phyloP scores from a whole-genome alignment of 2,329 filamentous ascomycete genomes.

The Mycosphaerelloides madeirae region DNA sequence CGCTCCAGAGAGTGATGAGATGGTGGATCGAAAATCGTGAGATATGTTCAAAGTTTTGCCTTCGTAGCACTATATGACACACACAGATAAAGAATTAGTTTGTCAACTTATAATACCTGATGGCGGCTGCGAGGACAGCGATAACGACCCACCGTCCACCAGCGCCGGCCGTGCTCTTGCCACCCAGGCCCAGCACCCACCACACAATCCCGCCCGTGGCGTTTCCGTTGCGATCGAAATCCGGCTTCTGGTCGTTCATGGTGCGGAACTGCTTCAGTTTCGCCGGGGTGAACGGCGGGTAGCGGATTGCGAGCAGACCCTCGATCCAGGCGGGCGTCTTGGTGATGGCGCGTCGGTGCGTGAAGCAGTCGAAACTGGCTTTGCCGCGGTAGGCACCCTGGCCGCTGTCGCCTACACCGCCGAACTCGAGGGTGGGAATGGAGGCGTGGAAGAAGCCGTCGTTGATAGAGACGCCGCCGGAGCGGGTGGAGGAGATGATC shows the following conservation, averaged over 20 bases:
- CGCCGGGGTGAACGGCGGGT: constrained; percentile 54
- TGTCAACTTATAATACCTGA: constrained; percentile 13
- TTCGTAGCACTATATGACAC: constrained; percentile 1
- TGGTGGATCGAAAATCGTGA: background rate
- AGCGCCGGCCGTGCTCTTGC: constrained; percentile 24
- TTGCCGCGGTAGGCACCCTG: constrained; percentile 73
- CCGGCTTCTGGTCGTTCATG: constrained; percentile 51
- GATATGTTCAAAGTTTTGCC: constrained; percentile 5
- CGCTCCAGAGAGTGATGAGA: no score
- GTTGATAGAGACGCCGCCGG: constrained; percentile 49
- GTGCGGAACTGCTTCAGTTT: constrained; percentile 51
- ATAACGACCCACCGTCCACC: constrained; percentile 28
- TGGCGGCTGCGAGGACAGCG: constrained; percentile 18
- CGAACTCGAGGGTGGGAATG: constrained; percentile 70
- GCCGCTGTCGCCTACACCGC: constrained; percentile 76
- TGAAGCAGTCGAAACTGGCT: constrained; percentile 65
- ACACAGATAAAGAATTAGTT: constrained; percentile 3
- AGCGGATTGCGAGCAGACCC: constrained; percentile 60
- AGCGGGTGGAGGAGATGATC: constrained; percentile 46
- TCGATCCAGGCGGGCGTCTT: constrained; percentile 65
- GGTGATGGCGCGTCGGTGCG: constrained; percentile 57
- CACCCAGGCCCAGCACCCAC: constrained; percentile 30
- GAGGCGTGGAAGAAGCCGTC: constrained; percentile 65
- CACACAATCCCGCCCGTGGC: constrained; percentile 26
- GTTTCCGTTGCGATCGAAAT: constrained; percentile 57